Conservation (phyloP, 2,329 filamentous ascomycete species). For the Pseudopyricularia javanii region DNA sequence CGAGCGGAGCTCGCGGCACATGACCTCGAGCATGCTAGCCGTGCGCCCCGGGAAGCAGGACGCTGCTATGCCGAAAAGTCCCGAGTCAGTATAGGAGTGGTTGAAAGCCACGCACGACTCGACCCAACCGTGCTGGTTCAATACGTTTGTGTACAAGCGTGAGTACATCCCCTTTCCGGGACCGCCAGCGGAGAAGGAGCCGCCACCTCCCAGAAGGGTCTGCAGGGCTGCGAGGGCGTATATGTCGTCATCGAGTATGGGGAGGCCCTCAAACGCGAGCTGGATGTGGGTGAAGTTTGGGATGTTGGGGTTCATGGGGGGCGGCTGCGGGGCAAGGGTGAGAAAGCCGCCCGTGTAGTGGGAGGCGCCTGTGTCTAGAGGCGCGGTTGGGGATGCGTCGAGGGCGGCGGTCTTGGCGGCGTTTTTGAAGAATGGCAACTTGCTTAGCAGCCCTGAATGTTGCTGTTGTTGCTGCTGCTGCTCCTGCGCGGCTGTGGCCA, state of each 20-base stretch:
- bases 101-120: constrained; percentile 95
- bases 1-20: constrained; percentile 78
- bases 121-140: constrained; percentile 97
- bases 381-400: constrained; percentile 21
- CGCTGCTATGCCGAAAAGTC: constrained; percentile 86
- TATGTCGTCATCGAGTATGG: constrained; percentile 82
- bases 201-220: constrained; percentile 88
- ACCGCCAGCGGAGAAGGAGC: constrained; percentile 91
- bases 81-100: constrained; percentile 91
- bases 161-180: constrained; percentile 99
- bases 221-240: constrained; percentile 93
- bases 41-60: constrained; percentile 72
- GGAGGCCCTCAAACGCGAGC: constrained; percentile 87
- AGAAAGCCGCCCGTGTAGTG: constrained; percentile 93
- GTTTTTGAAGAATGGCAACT: constrained; percentile 72
- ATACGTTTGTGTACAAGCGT: constrained; percentile 89
- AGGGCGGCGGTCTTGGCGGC: constrained; percentile 53
- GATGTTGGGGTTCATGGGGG: constrained; percentile 62
- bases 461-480: background rate
- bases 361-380: constrained; percentile 35
- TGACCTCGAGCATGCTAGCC: constrained; percentile 79
- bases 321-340: constrained; percentile 68
- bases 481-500: background rate
- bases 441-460: constrained; percentile 61
- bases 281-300: constrained; percentile 86